phyloP scores from a whole-genome alignment of 2,329 filamentous ascomycete species.

The Thelonectria blattea region DNA sequence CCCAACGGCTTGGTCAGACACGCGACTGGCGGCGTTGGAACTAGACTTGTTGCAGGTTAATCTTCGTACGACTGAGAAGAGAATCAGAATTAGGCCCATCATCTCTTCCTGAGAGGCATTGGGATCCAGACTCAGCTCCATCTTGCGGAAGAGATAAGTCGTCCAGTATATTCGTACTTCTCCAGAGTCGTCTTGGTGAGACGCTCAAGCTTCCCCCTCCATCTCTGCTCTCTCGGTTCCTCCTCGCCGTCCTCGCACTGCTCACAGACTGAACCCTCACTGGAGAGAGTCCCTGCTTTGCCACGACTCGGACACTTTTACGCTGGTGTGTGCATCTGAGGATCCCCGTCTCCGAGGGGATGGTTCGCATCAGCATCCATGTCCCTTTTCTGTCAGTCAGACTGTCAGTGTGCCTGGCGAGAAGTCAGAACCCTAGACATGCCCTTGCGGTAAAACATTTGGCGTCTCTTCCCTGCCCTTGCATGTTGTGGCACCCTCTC shows the following conservation, averaged over 20 bases:
- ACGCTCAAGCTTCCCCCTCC: background rate
- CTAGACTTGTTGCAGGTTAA: background rate
- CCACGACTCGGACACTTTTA: background rate
- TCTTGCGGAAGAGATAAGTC: no score
- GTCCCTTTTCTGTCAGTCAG: no score
- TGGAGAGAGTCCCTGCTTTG: no score
- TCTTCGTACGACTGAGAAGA: background rate
- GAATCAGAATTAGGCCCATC: background rate
- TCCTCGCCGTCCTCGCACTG: background rate
- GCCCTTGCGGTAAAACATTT: background rate
- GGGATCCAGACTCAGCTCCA: background rate
- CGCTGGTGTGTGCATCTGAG: background rate
- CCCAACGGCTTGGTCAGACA: constrained; percentile 6
- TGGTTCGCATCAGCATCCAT: background rate
- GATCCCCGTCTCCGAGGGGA: no score
- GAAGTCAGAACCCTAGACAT: no score
- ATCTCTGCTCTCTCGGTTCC: background rate
- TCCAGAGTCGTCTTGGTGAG: background rate
- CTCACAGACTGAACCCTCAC: background rate
- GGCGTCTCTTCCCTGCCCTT: background rate
- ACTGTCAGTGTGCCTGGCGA: no score
- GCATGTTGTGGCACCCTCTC: background rate
- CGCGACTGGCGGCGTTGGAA: background rate
- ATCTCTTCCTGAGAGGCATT: background rate
- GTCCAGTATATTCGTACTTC: background rate